These are phyloP conservation scores for Senna tora DNA, from an alignment of 306 rosid genomes.

Conservation along the genomic window DNA sequence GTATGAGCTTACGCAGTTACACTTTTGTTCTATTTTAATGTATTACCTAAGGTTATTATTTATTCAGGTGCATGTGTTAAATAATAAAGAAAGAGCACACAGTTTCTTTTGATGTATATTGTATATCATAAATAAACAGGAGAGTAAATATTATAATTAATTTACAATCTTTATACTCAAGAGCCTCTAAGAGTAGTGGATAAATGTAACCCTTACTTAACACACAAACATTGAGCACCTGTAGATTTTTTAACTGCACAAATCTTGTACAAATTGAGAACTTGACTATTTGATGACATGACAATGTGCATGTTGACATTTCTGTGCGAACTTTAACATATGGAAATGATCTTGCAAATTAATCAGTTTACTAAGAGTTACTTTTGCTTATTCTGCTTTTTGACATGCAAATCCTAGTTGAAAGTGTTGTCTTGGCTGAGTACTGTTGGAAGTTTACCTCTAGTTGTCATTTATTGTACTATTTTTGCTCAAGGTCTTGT, in stretches of 20 bases:
- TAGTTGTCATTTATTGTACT: too few relatives aligned
- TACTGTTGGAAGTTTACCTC: background rate
- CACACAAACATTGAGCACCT: background rate
- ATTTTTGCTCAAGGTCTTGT: background rate
- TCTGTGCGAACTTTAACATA: too few relatives aligned
- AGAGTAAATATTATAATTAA: background rate
- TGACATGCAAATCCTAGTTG: background rate
- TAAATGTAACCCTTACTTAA: background rate
- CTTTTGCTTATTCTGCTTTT: too few relatives aligned
- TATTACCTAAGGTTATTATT: too few relatives aligned
- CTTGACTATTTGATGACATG: constrained; percentile 10
- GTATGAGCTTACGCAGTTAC: too few relatives aligned
- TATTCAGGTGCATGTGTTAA: too few relatives aligned
- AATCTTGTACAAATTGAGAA: background rate
- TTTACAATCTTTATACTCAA: background rate
- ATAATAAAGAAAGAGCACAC: too few relatives aligned
- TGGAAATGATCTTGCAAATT: too few relatives aligned
- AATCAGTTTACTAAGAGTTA: background rate
- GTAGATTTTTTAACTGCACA: background rate
- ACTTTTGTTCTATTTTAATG: too few relatives aligned
- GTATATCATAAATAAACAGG: background rate
- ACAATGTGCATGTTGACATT: background rate
- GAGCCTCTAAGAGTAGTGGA: background rate
- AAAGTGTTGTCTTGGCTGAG: background rate
- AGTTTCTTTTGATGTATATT: too few relatives aligned